Evolutionary conservation across 176 grass and related monocot species (phyloP).

Genomic region (bread wheat (Triticum aestivum)): IWGSC_CS_RefSeq_v2.1 NC_057804.1:494733003-494733502

Average conservation of each 20-base stretch:
- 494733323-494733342: constrained; percentile 51
- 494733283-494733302: constrained; percentile 51
- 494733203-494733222: constrained; percentile 82
- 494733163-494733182: constrained; percentile 74
- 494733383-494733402: neutral
- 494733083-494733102: constrained; percentile 79
- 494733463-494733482: constrained; percentile 12
- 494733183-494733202: constrained; percentile 78
- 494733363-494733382: neutral
- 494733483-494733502: neutral
- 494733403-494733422: neutral
- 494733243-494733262: constrained; percentile 58
- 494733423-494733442: constrained; percentile 17
- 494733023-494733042: constrained; percentile 58
- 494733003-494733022: constrained; percentile 55
- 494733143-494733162: constrained; percentile 75
- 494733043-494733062: constrained; percentile 73
- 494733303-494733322: constrained; percentile 40
- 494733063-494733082: constrained; percentile 49
- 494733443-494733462: constrained; percentile 25
- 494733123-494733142: constrained; percentile 81
- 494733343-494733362: constrained; percentile 65
- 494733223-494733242: constrained; percentile 90
- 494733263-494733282: constrained; percentile 76
- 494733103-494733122: constrained; percentile 55